These are phyloP conservation scores for Leishmania aethiopica DNA, from an alignment of 208 protist species.

Conservation along the genomic window DNA sequence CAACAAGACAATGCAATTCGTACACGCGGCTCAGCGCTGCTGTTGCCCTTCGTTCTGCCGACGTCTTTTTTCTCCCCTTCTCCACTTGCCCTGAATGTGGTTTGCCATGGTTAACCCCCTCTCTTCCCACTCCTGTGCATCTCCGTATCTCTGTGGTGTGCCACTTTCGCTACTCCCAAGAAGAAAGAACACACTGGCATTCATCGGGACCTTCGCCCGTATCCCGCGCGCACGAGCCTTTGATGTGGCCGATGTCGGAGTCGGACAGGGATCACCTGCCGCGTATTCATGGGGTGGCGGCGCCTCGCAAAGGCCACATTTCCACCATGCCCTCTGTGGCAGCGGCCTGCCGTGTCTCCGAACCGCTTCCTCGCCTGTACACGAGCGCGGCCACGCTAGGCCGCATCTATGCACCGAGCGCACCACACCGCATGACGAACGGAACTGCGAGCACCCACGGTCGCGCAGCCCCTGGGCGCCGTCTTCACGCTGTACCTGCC, in stretches of 20 bases:
- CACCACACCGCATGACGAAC: neutral
- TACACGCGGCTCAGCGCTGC: neutral
- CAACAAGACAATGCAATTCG: neutral
- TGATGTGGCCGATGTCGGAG: neutral
- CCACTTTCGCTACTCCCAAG: neutral
- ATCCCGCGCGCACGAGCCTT: neutral
- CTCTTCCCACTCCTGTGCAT: neutral
- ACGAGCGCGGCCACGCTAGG: neutral
- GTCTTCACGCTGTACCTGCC: neutral
- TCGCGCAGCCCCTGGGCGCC: neutral
- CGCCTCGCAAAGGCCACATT: neutral
- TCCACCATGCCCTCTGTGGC: too few species aligned
- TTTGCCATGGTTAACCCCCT: neutral
- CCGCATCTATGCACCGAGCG: neutral
- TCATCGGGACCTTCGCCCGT: neutral
- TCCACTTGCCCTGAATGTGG: neutral
- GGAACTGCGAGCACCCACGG: neutral
- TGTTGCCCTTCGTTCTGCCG: neutral
- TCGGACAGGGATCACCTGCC: constrained; percentile 1
- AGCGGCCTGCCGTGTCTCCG: neutral
- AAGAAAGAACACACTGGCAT: neutral
- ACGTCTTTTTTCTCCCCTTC: neutral
- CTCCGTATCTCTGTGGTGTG: neutral
- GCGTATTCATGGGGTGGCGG: neutral
- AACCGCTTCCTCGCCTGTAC: neutral